phyloP scores from a whole-genome alignment of 352 stramenopile species.

The Halophytophthora polymorphica region DNA sequence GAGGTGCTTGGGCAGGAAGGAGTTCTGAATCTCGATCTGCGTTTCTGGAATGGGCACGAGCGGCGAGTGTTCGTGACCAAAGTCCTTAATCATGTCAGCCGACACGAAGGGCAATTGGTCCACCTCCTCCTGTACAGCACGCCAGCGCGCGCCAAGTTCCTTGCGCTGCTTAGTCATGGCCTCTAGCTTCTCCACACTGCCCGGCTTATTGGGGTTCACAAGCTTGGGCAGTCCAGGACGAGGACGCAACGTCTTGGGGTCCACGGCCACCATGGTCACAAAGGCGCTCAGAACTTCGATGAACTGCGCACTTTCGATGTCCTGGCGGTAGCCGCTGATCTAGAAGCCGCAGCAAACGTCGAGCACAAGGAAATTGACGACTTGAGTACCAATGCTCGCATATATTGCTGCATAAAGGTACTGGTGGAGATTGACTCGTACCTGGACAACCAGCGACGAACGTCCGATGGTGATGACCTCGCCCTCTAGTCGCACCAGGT shows the following conservation, averaged over 20 bases:
- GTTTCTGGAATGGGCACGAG: conserved; percentile 51
- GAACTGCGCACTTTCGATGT: conserved; percentile 51
- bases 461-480: conserved; percentile 51
- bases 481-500: conserved; percentile 58
- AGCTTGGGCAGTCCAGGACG: conserved; percentile 41
- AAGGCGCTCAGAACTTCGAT: conserved; percentile 55
- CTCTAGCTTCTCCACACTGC: conserved; percentile 41
- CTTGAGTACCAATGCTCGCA: neutral
- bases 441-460: conserved; percentile 44
- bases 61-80: conserved; percentile 22
- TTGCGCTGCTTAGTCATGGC: conserved; percentile 51
- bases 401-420: neutral
- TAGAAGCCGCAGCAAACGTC: conserved; percentile 11
- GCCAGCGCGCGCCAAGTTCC: conserved; percentile 47
- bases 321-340: conserved; percentile 58
- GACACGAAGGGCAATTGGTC: conserved; percentile 50
- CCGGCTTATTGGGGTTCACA: conserved; percentile 29
- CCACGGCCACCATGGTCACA: conserved; percentile 57
- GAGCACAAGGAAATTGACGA: neutral
- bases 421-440: neutral
- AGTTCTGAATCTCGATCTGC: conserved; percentile 62
- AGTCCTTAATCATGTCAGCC: conserved; percentile 50
- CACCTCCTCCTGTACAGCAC: conserved; percentile 54
- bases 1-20: conserved; percentile 65
- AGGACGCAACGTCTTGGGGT: conserved; percentile 46